Evolutionary conservation across 805 yeast genomes (phyloP).

Genomic region (Danielia reshetovae): DNA sequence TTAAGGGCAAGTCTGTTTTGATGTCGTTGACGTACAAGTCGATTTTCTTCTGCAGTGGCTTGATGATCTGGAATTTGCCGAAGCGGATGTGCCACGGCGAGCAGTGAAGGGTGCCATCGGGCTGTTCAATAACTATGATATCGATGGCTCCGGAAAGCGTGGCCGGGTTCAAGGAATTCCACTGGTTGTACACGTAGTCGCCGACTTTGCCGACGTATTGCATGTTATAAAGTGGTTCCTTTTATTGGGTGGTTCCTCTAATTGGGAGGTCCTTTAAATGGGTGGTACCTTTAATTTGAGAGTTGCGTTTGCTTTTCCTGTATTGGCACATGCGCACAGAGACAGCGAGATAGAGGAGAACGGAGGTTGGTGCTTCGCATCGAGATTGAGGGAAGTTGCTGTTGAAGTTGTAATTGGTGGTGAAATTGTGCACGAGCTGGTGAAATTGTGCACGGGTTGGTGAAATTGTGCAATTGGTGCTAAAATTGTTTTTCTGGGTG

Average conservation of each 20-base stretch:
- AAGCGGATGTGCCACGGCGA: slow-evolving; percentile 97
- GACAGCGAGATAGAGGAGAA: no score
- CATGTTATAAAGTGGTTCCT: no score
- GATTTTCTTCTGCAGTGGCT: slow-evolving; percentile 94
- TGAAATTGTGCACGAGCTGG: no score
- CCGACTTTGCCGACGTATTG: slow-evolving; percentile 96
- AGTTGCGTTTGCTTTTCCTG: no score
- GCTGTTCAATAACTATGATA: slow-evolving; percentile 89
- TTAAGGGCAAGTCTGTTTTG: slow-evolving; percentile 85
- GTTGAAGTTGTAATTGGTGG: no score
- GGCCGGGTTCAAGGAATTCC: slow-evolving; percentile 96
- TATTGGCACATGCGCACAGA: no score
- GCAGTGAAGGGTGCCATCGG: slow-evolving; percentile 74
- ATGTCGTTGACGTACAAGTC: slow-evolving; percentile 83
- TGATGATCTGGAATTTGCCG: slow-evolving; percentile 86
- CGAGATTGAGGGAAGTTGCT: no score
- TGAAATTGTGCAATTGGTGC: no score
- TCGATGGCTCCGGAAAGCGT: slow-evolving; percentile 97
- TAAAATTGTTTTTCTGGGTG: no score
- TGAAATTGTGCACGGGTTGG: no score
- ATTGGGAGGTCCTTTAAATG: background rate
- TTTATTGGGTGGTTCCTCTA: background rate
- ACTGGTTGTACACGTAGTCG: slow-evolving; percentile 91
- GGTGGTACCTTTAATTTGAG: no score
- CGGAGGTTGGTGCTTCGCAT: no score